Evolutionary conservation across 805 yeast genomes (phyloP).

Genomic region (Saccharomycopsis sp.): DNA sequence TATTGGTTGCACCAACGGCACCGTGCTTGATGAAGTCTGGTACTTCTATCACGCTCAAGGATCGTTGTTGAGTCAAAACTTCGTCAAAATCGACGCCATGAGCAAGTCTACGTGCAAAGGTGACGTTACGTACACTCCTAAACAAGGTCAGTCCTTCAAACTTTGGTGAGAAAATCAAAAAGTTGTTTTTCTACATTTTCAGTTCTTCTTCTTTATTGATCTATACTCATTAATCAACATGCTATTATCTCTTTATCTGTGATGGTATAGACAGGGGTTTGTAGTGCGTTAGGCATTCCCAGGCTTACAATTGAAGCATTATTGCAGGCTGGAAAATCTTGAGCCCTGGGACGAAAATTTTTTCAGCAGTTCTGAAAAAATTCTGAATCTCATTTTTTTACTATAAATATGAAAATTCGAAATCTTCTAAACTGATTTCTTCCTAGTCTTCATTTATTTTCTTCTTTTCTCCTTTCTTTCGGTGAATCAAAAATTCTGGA

Average conservation of each 20-base stretch:
- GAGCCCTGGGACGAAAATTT: background rate
- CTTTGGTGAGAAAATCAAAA: conserved; percentile 16
- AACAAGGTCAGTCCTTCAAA: conserved; percentile 19
- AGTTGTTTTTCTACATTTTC: no score
- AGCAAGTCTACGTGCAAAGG: conserved; percentile 59
- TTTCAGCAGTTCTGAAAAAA: background rate
- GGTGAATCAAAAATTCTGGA: conserved; percentile 20
- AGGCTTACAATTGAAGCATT: no score
- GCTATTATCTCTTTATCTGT: no score
- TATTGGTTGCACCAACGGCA: conserved; percentile 50
- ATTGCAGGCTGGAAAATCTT: no score
- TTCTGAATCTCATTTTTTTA: background rate
- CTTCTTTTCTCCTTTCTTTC: conserved; percentile 18
- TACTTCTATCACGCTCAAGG: conserved; percentile 75
- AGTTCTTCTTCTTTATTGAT: no score
- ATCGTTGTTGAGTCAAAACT: conserved; percentile 58
- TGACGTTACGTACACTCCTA: conserved; percentile 28
- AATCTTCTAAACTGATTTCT: background rate
- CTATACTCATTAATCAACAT: no score
- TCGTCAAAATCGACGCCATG: conserved; percentile 54
- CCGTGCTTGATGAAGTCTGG: conserved; percentile 51
- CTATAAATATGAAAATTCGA: background rate
- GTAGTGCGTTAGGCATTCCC: no score
- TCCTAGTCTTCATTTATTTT: background rate
- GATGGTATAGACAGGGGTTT: no score